A percentile compares a stretch with the other conserved stretches of the same genome.
Evolutionary conservation across 441 rosid species (phyloP).

Genomic region (Macaranga tanarius): DNA sequence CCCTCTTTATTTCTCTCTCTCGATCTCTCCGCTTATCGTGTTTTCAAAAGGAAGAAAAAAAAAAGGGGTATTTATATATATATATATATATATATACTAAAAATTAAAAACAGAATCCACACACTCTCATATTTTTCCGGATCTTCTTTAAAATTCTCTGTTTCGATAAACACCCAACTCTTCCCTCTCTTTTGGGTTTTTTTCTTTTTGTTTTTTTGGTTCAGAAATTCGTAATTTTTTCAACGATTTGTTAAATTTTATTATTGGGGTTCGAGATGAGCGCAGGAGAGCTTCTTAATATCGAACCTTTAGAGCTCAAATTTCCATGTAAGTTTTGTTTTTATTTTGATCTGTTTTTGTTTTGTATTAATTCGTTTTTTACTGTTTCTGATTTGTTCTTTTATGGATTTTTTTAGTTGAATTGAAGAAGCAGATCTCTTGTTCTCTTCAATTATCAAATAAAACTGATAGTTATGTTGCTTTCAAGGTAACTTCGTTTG

Average conservation of each 20-base stretch:
- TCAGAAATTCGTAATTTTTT: not conserved
- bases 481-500: conserved; percentile 44
- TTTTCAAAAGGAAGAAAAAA: not conserved
- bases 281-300: conserved; percentile 61
- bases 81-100: too few species aligned
- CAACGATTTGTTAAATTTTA: not conserved
- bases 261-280: conserved; percentile 39
- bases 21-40: conserved; percentile 21
- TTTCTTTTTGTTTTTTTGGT: not conserved
- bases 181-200: not conserved
- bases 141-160: conserved; percentile 5
- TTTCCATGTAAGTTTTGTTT: conserved; percentile 52
- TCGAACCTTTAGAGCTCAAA: conserved; percentile 70
- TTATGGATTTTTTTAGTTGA: conserved; percentile 42
- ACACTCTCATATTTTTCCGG: conserved; percentile 20
- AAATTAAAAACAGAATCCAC: conserved; percentile 17
- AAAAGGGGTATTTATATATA: too few species aligned
- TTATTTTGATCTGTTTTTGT: not conserved
- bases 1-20: not conserved
- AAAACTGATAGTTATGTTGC: conserved; percentile 64
- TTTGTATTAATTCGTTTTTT: conserved; percentile 9
- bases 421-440: conserved; percentile 86
- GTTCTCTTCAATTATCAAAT: conserved; percentile 65
- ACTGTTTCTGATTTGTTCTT: not conserved
- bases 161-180: not conserved